phyloP scores from a whole-genome alignment of 805 yeast species.

The Teunomyces cretensis region DNA sequence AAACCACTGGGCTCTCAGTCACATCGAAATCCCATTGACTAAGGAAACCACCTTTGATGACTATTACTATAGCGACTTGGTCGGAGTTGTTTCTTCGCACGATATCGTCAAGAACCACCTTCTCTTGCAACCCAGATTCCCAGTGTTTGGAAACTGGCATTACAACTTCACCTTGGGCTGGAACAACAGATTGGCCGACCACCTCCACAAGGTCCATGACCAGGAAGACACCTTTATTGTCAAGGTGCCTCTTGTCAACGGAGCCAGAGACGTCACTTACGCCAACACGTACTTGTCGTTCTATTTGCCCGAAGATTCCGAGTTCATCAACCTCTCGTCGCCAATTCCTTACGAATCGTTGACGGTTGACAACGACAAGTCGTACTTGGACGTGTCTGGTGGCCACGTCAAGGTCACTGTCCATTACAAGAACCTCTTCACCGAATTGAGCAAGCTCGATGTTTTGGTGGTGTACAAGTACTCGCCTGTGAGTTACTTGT shows the following conservation, averaged over 20 bases:
- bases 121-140: slow-evolving; percentile 80
- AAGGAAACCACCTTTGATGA: slow-evolving; percentile 41
- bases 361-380: slow-evolving; percentile 39
- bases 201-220: slow-evolving; percentile 41
- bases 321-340: slow-evolving; percentile 52
- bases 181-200: slow-evolving; percentile 59
- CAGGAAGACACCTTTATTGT: slow-evolving; percentile 54
- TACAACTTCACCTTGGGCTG: slow-evolving; percentile 97
- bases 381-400: slow-evolving; percentile 68
- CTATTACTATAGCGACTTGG: slow-evolving; percentile 80
- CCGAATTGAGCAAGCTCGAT: slow-evolving; percentile 58
- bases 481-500: slow-evolving; percentile 49
- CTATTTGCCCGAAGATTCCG: slow-evolving; percentile 86
- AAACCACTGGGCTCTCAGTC: slow-evolving; percentile 59
- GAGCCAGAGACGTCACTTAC: slow-evolving; percentile 70
- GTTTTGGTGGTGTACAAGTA: slow-evolving; percentile 64
- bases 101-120: slow-evolving; percentile 44
- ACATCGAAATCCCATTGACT: slow-evolving; percentile 58
- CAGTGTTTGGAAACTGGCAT: slow-evolving; percentile 95
- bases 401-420: slow-evolving; percentile 80
- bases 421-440: slow-evolving; percentile 60
- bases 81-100: slow-evolving; percentile 90
- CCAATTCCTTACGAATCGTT: slow-evolving; percentile 47
- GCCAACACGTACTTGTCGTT: slow-evolving; percentile 58
- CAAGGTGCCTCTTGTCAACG: slow-evolving; percentile 69